Conservation (phyloP, 768 basidiomycete species). For the Cystobasidium ongulense region DNA sequence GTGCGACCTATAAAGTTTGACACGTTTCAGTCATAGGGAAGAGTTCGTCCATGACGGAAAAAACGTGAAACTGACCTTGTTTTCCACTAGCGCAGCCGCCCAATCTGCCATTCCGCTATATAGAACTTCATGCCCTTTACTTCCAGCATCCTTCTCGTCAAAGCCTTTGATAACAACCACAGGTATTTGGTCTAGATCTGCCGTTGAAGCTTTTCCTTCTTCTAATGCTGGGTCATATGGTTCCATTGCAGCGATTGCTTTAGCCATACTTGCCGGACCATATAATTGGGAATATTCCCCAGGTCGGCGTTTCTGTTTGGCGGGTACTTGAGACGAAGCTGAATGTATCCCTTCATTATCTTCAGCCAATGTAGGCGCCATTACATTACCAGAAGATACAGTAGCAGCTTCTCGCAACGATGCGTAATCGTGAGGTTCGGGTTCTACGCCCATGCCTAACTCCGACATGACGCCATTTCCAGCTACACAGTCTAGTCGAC, state of each 20-base stretch:
- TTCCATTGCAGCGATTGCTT: slow-evolving; percentile 8
- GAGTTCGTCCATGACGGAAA: not conserved
- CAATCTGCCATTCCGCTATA: slow-evolving; percentile 70
- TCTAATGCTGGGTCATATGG: not conserved
- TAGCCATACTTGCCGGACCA: slow-evolving; percentile 3
- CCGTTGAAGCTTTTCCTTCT: slow-evolving; percentile 22
- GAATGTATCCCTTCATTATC: not conserved
- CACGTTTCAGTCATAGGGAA: too few relatives aligned
- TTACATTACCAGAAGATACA: not conserved
- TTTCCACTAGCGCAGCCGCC: slow-evolving; percentile 73
- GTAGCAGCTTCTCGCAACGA: not conserved
- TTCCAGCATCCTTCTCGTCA: slow-evolving; percentile 51
- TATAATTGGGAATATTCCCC: slow-evolving; percentile 20
- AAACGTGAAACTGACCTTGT: slow-evolving; percentile 52
- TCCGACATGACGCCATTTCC: slow-evolving; percentile 82
- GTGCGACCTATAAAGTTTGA: slow-evolving; percentile 62
- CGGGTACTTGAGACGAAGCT: not conserved
- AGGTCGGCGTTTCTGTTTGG: not conserved
- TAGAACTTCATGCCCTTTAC: slow-evolving; percentile 45
- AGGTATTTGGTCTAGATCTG: slow-evolving; percentile 59
- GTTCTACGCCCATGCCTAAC: slow-evolving; percentile 75
- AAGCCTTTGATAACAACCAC: slow-evolving; percentile 62
- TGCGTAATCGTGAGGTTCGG: not conserved
- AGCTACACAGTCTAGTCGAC: slow-evolving; percentile 69
- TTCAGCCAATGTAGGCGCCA: not conserved